Base-by-base conservation (phyloP, 2,329 filamentous ascomycete species). In the Cercospora sp. region DNA sequence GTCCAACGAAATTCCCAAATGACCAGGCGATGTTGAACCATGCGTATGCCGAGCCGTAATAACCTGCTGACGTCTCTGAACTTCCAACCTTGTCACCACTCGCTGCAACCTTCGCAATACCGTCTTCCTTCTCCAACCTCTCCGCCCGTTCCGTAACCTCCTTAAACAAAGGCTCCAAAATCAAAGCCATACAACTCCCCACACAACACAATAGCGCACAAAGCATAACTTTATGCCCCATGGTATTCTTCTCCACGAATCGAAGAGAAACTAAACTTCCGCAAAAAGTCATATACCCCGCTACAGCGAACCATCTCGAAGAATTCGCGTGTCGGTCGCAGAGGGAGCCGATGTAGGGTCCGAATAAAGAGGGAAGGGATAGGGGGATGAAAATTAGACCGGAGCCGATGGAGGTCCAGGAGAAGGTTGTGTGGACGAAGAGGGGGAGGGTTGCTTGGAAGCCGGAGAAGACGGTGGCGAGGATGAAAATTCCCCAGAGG, bases 21-120 rank as follows among this genome's bases (percentile, higher is more conserved):
- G 69, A 71, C 73, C 72, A 76, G 0, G 72, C 73, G 26, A 74
- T 68, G 36, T 75, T 75, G 45, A 75, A 75, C 45, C 75, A 60
- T 7, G 70, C 86, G 73, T 89, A 89, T 0, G 86, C 86, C 71
- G 88, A 84, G 13, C 86, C 87, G 30, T 73, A 74, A 5, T 63
- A 63, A 20, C 61, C 18, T 8, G 55, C 1, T 1, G 18, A 55
- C 3, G 20, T 16, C 20, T 55, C 26, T 5, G 16, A 30, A 51
- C n/a, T 1, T n/a, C 8, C 36, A 18, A 3, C 18, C 1, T 45
- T 45, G 33, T 36, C 33, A 6, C 13, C 33, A 36, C 12, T 36
- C 33, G 33, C 33, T 40, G 33, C 31, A 13, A 13, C 36, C 5
- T 40, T 40, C 13, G 36, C 36, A 40, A 40, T 8, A 45, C 16